These are phyloP conservation scores for Colletotrichum theobromicola DNA, from an alignment of 2,329 filamentous ascomycete species.

Conservation along the genomic window DNA sequence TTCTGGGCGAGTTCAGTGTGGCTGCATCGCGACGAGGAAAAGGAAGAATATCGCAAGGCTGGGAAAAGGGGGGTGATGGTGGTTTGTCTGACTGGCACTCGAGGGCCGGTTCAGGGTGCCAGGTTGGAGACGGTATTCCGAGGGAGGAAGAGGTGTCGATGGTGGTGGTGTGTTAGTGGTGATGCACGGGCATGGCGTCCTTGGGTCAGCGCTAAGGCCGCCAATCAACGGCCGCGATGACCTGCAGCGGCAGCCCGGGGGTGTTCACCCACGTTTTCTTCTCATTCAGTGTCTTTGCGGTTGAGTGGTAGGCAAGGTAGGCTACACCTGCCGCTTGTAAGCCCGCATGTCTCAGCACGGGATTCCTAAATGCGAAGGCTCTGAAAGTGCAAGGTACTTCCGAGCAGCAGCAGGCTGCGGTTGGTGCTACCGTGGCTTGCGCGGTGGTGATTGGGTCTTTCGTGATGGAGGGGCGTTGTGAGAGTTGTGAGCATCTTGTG, in stretches of 20 bases:
- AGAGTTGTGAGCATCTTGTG: not conserved
- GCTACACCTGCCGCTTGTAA: not conserved
- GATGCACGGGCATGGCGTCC: not conserved
- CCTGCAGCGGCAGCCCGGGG: constrained; percentile 1
- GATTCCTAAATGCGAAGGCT: not conserved
- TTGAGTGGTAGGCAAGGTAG: not conserved
- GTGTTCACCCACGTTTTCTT: not conserved
- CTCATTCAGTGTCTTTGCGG: not conserved
- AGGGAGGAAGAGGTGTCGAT: not conserved
- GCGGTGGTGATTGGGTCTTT: not conserved
- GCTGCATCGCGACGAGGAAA: not conserved
- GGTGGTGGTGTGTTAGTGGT: not conserved
- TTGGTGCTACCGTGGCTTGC: not conserved
- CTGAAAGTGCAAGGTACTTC: not conserved
- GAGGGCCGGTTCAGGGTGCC: not conserved
- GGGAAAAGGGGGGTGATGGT: not conserved
- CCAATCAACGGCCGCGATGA: not conserved
- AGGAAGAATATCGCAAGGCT: constrained; percentile 8
- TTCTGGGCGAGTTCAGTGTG: not conserved
- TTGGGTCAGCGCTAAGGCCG: not conserved
- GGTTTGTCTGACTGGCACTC: not conserved
- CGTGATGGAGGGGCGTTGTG: not conserved
- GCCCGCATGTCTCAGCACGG: not conserved
- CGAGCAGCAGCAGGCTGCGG: not conserved
- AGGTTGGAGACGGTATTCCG: not conserved